Evolutionary conservation across 2,329 filamentous ascomycete genomes (phyloP).

Genomic region (Penicillium sp.): DNA sequence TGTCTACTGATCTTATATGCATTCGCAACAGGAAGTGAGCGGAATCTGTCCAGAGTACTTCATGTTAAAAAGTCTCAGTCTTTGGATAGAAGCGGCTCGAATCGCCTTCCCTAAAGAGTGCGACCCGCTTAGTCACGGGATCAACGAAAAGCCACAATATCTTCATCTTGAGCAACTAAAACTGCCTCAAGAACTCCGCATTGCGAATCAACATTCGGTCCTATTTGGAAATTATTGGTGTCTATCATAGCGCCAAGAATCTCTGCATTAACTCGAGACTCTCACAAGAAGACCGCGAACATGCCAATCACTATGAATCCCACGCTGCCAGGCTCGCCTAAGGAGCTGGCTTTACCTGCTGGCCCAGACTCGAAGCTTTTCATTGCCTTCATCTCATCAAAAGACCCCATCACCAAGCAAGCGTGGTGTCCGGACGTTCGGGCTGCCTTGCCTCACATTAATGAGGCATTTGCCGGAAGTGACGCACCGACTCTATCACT

Average conservation of each 20-base stretch:
- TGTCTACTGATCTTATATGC: too few species aligned
- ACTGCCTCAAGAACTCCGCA: background rate
- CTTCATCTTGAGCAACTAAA: background rate
- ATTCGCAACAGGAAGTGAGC: too few species aligned
- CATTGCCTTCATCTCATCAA: constrained; percentile 39
- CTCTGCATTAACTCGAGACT: background rate
- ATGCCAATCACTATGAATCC: constrained; percentile 32
- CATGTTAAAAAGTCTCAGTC: too few species aligned
- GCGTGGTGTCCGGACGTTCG: constrained; percentile 45
- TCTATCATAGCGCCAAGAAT: too few species aligned
- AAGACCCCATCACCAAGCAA: constrained; percentile 34
- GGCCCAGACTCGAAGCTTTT: constrained; percentile 26
- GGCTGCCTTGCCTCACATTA: constrained; percentile 35
- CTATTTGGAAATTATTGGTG: too few species aligned
- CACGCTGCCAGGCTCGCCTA: constrained; percentile 17
- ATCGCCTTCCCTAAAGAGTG: too few species aligned
- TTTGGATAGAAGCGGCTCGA: too few species aligned
- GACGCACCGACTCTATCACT: constrained; percentile 26
- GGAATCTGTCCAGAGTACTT: too few species aligned
- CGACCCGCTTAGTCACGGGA: background rate
- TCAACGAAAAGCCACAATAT: background rate
- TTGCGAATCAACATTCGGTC: background rate
- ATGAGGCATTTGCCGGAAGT: constrained; percentile 28
- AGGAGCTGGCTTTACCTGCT: constrained; percentile 28
- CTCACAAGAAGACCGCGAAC: background rate